Conservation (phyloP, 176 grass and related monocot species). For the Guadua angustifolia region DNA sequence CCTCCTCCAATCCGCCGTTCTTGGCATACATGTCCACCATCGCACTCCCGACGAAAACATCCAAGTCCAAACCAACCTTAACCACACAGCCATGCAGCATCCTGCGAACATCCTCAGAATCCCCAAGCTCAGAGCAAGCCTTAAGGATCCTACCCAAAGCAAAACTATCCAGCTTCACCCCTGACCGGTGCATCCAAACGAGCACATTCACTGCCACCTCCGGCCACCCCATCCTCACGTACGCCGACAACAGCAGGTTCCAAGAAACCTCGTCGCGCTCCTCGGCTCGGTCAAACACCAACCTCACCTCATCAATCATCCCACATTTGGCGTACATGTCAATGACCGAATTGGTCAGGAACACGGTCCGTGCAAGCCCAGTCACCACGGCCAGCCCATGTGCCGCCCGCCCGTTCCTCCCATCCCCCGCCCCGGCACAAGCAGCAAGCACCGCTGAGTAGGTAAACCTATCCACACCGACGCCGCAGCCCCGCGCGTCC, state of each 20-base stretch:
- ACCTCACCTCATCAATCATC: conserved; percentile 66
- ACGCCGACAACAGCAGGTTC: conserved; percentile 65
- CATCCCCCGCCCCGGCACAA: conserved; percentile 38
- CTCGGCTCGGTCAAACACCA: conserved; percentile 76
- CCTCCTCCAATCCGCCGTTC: conserved; percentile 78
- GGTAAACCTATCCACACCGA: conserved; percentile 49
- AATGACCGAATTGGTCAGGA: conserved; percentile 72
- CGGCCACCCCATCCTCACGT: conserved; percentile 60
- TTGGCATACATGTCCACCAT: conserved; percentile 85
- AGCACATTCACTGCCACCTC: conserved; percentile 72
- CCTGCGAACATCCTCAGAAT: conserved; percentile 58
- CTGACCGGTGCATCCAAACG: conserved; percentile 81
- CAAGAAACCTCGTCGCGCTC: conserved; percentile 72
- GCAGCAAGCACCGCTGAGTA: conserved; percentile 47
- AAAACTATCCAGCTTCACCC: conserved; percentile 63
- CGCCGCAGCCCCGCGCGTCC: conserved; percentile 22
- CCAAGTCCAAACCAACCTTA: conserved; percentile 80
- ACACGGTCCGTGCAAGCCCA: conserved; percentile 46
- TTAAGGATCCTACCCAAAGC: conserved; percentile 66
- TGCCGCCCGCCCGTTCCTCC: conserved; percentile 41
- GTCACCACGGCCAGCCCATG: conserved; percentile 65
- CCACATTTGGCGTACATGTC: conserved; percentile 79
- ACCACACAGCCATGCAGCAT: conserved; percentile 79
- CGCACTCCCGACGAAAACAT: conserved; percentile 71
- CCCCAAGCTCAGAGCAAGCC: conserved; percentile 54